Evolutionary conservation across 2,329 filamentous ascomycete genomes (phyloP), one percentile per base, ranked within the genome.

Genomic region (Monosporascus sp.): DNA sequence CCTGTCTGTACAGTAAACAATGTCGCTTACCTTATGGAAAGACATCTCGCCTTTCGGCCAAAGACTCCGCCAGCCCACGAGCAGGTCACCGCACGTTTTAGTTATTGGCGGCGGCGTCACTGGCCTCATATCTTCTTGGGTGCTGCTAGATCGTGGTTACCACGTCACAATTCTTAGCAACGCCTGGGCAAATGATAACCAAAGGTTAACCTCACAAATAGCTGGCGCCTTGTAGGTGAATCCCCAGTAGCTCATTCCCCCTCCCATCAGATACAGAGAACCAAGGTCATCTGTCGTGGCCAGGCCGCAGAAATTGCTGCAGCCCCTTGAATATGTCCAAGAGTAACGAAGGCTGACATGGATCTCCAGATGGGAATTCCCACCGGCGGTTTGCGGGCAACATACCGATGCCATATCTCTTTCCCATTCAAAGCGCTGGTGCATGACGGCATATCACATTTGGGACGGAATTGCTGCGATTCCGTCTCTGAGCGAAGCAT

Each of bases 181-280:
- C 47, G 66, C 72, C 39, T 77, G 73, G 73, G 72, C 68, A 22
- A 67, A 53, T 54, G 58, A 65, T 18, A 59, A 66, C 34, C 60
- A 70, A 34, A 72, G 73, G 11, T 57, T 77, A 36, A 76, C 74
- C 1, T 75, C 74, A 0, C 74, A 77, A 56, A 73, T 76, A 49
- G 73, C 73, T 1, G 74, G 73, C 14, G 74, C 74, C 1, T 65
- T 77, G 2, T 46, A 46, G 31, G 42, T 46, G 17, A 15, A 42
- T 4, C 14, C 31, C 22, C 22, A 46, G 42, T 46, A 5, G 20
- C 14, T 14, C 31, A 34, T 34, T 11, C 31, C 31, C 31, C 31
- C 31, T 34, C 2, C 31, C 31, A 34, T 14, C 9, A 14, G 9
- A 34, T 34, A 34, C 11, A 34, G 31, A 34, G 11, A 14, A 1